Conservation (phyloP, 129 eudicot genomes). For the Chrysanthemum lavandulifolium region DNA sequence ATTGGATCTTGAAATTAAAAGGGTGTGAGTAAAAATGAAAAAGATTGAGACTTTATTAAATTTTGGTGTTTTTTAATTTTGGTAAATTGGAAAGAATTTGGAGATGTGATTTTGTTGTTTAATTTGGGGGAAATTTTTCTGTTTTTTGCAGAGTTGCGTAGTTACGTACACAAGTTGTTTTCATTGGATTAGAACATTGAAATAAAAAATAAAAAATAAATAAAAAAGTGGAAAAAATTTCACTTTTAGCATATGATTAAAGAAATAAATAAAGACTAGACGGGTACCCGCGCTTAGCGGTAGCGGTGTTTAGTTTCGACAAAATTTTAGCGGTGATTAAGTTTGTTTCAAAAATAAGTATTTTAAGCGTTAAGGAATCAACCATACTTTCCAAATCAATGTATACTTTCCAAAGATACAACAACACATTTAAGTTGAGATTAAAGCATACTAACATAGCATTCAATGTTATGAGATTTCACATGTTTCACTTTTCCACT, state of each 20-base stretch:
- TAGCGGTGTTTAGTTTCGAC: too few species aligned
- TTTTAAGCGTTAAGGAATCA: too few species aligned
- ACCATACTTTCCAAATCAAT: too few species aligned
- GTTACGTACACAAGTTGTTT: constrained; percentile 29
- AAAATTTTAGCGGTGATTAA: too few species aligned
- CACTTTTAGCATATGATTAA: neutral
- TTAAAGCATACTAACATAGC: too few species aligned
- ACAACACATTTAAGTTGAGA: too few species aligned
- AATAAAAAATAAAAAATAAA: constrained; percentile 12
- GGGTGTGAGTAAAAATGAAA: constrained; percentile 4
- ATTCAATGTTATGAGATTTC: too few species aligned
- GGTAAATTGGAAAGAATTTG: constrained; percentile 21
- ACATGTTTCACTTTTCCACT: too few species aligned
- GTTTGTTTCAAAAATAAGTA: too few species aligned
- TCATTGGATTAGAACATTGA: constrained; percentile 26
- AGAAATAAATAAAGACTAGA: too few species aligned
- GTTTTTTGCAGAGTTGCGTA: constrained; percentile 18
- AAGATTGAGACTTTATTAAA: constrained; percentile 21
- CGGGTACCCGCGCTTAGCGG: too few species aligned
- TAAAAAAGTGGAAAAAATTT: constrained; percentile 19
- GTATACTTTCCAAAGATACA: too few species aligned
- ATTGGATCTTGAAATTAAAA: constrained; percentile 25
- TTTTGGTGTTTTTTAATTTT: neutral
- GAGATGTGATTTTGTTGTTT: constrained; percentile 10
- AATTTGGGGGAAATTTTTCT: constrained; percentile 7